Conservation (phyloP, 2,329 filamentous ascomycete genomes). For the Scedosporium dehoogii region DNA sequence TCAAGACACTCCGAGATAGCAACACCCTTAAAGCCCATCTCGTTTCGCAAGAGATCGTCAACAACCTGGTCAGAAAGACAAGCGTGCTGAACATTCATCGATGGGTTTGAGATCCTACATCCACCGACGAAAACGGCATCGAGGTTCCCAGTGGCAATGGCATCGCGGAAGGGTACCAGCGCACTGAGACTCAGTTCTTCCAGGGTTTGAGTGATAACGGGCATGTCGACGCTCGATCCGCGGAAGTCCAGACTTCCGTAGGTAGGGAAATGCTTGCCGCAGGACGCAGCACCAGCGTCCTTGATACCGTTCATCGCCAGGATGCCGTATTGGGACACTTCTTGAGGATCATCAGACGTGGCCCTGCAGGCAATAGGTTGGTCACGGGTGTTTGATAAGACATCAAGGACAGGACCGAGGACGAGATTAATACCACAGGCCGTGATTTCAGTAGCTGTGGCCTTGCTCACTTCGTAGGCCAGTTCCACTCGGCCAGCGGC, state of each 20-base stretch:
- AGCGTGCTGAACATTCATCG: constrained; percentile 91
- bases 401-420: constrained; percentile 85
- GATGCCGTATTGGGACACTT: constrained; percentile 86
- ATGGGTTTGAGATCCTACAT: constrained; percentile 82
- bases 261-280: constrained; percentile 93
- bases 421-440: constrained; percentile 95
- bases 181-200: constrained; percentile 90
- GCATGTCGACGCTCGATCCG: constrained; percentile 82
- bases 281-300: constrained; percentile 78
- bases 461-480: constrained; percentile 83
- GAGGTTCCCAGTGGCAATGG: constrained; percentile 68
- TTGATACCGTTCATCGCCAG: constrained; percentile 89
- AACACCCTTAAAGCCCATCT: constrained; percentile 82
- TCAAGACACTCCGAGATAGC: constrained; percentile 92
- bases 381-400: constrained; percentile 84
- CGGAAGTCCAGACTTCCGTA: constrained; percentile 93
- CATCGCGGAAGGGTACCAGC: constrained; percentile 82
- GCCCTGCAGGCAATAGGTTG: constrained; percentile 86
- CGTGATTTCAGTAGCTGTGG: constrained; percentile 83
- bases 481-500: constrained; percentile 78
- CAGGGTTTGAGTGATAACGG: constrained; percentile 88
- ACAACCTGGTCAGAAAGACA: constrained; percentile 91
- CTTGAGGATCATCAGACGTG: constrained; percentile 84
- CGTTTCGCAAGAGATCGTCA: constrained; percentile 76
- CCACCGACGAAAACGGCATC: constrained; percentile 96